Conservation (phyloP, 2,329 filamentous ascomycete species). For the Chaetomium strumarium region DNA sequence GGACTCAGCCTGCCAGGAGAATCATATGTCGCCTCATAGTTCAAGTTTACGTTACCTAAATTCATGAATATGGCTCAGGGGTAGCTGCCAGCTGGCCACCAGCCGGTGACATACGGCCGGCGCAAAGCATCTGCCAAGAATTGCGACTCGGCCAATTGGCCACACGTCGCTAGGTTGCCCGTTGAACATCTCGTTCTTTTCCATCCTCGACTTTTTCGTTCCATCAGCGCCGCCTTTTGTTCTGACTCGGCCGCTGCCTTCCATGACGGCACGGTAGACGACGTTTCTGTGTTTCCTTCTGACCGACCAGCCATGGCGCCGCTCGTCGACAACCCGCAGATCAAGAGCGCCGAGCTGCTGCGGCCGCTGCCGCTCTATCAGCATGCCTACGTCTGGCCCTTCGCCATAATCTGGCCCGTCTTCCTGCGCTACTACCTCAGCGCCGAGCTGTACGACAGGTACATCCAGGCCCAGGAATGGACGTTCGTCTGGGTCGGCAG, state of each 20-base stretch:
- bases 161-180: neutral
- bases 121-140: neutral
- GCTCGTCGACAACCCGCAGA: constrained; percentile 87
- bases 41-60: no score
- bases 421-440: constrained; percentile 86
- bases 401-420: constrained; percentile 82
- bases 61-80: no score
- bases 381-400: constrained; percentile 91
- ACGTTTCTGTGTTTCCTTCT: neutral
- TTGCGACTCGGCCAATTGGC: neutral
- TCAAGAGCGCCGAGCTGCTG: constrained; percentile 80
- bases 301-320: constrained; percentile 46
- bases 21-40: no score
- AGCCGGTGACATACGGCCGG: no score
- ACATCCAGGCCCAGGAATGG: constrained; percentile 95
- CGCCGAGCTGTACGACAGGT: constrained; percentile 75
- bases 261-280: constrained; percentile 15
- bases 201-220: neutral
- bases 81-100: no score
- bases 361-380: constrained; percentile 75
- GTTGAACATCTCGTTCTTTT: neutral
- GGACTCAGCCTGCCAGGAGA: no score
- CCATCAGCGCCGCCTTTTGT: neutral
- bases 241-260: constrained; percentile 4
- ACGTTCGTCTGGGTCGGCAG: constrained; percentile 90